Conservation (phyloP, 345 rosid species). For the Conringia planisiliqua region DNA sequence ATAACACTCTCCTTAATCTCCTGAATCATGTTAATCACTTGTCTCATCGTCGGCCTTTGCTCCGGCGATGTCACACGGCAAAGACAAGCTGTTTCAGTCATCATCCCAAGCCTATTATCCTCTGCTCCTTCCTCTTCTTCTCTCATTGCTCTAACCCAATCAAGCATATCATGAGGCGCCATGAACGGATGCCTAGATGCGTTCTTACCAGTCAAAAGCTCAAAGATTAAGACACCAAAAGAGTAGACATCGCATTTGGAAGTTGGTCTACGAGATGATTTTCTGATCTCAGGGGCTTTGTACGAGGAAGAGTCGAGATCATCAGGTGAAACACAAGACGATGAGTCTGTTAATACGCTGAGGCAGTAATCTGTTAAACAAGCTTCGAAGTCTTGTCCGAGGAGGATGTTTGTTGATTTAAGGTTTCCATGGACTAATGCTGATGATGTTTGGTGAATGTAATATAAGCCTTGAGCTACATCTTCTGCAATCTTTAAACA, state of each 20-base stretch:
- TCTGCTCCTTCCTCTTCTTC: constrained; percentile 55
- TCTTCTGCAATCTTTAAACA: constrained; percentile 98
- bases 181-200: constrained; percentile 81
- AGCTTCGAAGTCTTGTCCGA: constrained; percentile 91
- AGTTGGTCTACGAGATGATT: constrained; percentile 53
- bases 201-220: constrained; percentile 80
- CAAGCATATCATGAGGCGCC: constrained; percentile 69
- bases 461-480: constrained; percentile 82
- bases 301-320: constrained; percentile 66
- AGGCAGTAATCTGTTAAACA: constrained; percentile 85
- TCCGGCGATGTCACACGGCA: constrained; percentile 86
- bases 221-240: constrained; percentile 73
- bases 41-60: constrained; percentile 88
- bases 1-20: constrained; percentile 67
- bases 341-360: constrained; percentile 56
- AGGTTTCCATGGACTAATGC: constrained; percentile 81
- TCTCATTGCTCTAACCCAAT: constrained; percentile 77
- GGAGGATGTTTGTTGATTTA: constrained; percentile 81
- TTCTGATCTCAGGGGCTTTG: constrained; percentile 80
- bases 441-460: constrained; percentile 83
- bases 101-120: constrained; percentile 63
- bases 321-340: constrained; percentile 43
- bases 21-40: constrained; percentile 81
- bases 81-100: constrained; percentile 77
- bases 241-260: constrained; percentile 80